phyloP scores from a whole-genome alignment of 2,329 filamentous ascomycete genomes.

The Botrytis cinerea region DNA sequence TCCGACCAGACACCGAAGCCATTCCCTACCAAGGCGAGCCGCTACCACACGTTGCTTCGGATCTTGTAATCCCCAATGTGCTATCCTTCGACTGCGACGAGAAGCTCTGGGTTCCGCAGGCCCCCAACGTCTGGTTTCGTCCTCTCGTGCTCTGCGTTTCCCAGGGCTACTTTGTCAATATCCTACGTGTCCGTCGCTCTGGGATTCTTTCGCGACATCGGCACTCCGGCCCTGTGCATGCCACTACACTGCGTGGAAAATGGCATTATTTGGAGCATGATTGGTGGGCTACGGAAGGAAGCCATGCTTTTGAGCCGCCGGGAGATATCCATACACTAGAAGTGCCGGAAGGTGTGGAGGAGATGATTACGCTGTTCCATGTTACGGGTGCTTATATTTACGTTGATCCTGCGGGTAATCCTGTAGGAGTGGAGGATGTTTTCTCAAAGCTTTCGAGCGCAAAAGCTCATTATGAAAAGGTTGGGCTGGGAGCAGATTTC shows the following conservation, averaged over 20 bases:
- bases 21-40: not conserved
- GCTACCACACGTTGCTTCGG: not conserved
- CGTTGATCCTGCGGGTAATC: not conserved
- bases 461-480: not conserved
- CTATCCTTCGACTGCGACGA: constrained; percentile 1
- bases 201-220: not conserved
- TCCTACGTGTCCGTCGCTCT: not conserved
- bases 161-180: not conserved
- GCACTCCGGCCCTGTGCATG: not conserved
- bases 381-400: not conserved
- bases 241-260: not conserved
- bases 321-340: not conserved
- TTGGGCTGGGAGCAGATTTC: not conserved
- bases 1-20: not conserved
- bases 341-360: not conserved
- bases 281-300: not conserved
- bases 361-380: not conserved
- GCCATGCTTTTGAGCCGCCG: not conserved
- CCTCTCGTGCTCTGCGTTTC: not conserved
- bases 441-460: not conserved
- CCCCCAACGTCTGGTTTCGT: not conserved
- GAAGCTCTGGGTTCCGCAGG: not conserved
- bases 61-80: not conserved
- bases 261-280: not conserved
- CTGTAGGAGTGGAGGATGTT: not conserved